These are phyloP conservation scores for Tripidium arundinaceum DNA, from an alignment of 202 grass and related monocot species.

Conservation along the genomic window DNA sequence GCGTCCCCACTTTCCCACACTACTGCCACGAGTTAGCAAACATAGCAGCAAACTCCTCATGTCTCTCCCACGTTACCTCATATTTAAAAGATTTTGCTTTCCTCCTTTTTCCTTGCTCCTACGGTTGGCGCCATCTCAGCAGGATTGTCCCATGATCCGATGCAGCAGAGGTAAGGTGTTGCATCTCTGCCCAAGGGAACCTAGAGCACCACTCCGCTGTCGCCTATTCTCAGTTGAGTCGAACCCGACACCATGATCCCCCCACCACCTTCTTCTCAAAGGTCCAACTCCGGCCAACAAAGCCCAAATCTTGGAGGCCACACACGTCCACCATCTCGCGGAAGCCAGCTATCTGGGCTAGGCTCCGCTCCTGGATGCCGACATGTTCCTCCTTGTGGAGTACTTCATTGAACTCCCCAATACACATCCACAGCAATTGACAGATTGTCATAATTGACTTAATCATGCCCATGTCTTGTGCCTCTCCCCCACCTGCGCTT, in stretches of 20 bases:
- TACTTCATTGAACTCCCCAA: not conserved
- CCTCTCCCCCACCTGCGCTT: too few species aligned
- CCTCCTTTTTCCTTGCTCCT: too few species aligned
- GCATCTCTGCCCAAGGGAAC: fast-evolving
- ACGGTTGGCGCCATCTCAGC: too few species aligned
- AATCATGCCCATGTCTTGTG: too few species aligned
- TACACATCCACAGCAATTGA: too few species aligned
- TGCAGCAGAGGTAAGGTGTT: not conserved
- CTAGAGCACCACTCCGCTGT: not conserved
- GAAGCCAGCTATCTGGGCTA: not conserved
- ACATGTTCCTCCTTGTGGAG: not conserved
- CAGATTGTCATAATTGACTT: too few species aligned
- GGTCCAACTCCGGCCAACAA: not conserved
- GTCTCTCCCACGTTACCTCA: too few species aligned
- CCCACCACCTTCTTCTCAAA: not conserved
- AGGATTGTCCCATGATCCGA: not conserved
- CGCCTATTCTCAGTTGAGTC: not conserved
- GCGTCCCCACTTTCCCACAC: too few species aligned
- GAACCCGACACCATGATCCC: not conserved
- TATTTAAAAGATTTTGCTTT: too few species aligned
- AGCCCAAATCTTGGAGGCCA: not conserved
- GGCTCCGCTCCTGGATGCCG: not conserved
- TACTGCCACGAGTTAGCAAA: too few species aligned
- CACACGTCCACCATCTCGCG: not conserved
- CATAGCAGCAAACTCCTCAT: too few species aligned